Evolutionary conservation across 495 filamentous ascomycete genomes (phyloP).

Genomic region (Penicillium coprophilum): DNA sequence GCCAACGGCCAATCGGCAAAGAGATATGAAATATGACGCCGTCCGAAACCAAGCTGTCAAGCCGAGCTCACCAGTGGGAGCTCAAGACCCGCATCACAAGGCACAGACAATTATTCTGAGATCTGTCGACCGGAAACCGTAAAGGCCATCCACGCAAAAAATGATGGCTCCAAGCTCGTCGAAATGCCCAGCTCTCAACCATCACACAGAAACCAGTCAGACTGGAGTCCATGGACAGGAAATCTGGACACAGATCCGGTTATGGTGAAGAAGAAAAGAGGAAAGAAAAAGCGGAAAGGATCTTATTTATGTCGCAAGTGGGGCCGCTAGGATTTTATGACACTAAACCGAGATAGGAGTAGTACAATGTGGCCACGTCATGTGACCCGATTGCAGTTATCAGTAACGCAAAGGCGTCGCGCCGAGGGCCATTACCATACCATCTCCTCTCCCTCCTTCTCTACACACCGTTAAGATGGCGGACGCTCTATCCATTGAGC

Average conservation of each 20-base stretch:
- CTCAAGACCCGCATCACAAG: constrained; percentile 56
- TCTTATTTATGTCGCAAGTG: constrained; percentile 33
- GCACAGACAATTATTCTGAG: constrained; percentile 66
- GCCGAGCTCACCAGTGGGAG: constrained; percentile 73
- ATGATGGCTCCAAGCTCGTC: constrained; percentile 79
- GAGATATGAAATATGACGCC: constrained; percentile 85
- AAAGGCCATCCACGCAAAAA: constrained; percentile 61
- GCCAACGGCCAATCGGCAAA: constrained; percentile 79
- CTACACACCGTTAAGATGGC: constrained; percentile 54
- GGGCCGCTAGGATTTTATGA: constrained; percentile 20
- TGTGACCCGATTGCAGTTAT: constrained; percentile 16
- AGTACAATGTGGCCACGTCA: constrained; percentile 7
- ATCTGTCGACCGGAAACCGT: constrained; percentile 90
- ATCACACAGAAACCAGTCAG: constrained; percentile 50
- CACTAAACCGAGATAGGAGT: constrained; percentile 23
- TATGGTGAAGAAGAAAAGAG: constrained; percentile 48
- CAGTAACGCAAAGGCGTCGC: constrained; percentile 6
- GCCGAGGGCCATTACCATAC: constrained; percentile 1
- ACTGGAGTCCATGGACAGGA: constrained; percentile 58
- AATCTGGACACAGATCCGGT: constrained; percentile 80
- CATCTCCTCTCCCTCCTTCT: background rate
- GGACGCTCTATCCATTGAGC: constrained; percentile 83
- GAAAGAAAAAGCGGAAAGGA: constrained; percentile 27
- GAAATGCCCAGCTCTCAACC: constrained; percentile 83
- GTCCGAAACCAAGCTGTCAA: constrained; percentile 55